Percentiles rank a stretch among this genome's conserved stretches.
Evolutionary conservation across 495 filamentous ascomycete genomes (phyloP).

Genomic region (Hyaloscypha variabilis): DNA sequence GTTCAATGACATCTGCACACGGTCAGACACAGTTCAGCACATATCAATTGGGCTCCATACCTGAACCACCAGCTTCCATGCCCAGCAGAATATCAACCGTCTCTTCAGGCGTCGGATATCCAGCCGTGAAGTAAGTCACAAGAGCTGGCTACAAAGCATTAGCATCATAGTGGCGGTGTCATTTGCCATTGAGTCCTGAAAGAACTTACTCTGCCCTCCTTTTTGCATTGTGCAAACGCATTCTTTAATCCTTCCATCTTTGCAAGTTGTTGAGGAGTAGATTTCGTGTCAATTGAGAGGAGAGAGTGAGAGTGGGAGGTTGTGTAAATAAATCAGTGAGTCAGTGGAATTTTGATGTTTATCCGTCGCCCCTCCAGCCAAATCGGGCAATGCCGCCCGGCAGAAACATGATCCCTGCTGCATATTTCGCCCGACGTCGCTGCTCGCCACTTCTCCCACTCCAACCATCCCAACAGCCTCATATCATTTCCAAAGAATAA

Average conservation of each 20-base stretch:
- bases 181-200: neutral
- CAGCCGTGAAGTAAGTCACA: conserved; percentile 95
- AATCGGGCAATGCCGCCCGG: conserved; percentile 26
- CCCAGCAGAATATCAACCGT: conserved; percentile 83
- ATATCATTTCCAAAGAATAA: neutral
- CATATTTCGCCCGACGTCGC: neutral
- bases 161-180: conserved; percentile 19
- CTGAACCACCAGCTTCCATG: conserved; percentile 91
- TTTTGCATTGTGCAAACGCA: conserved; percentile 88
- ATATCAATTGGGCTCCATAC: conserved; percentile 48
- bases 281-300: conserved; percentile 13
- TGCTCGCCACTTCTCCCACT: neutral
- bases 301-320: neutral
- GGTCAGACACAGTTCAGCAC: conserved; percentile 2
- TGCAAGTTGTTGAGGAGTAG: conserved; percentile 18
- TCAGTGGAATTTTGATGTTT: conserved; percentile 22
- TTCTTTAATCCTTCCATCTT: conserved; percentile 77
- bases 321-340: conserved; percentile 18
- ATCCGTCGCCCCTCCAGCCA: conserved; percentile 16
- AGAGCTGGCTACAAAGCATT: conserved; percentile 61
- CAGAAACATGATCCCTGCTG: neutral
- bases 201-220: conserved; percentile 61
- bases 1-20: conserved; percentile 72
- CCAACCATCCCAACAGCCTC: neutral
- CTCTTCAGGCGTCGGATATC: conserved; percentile 82